phyloP scores from a whole-genome alignment of 2,329 filamentous ascomycete genomes.

The Sarocladium oryzae region DNA sequence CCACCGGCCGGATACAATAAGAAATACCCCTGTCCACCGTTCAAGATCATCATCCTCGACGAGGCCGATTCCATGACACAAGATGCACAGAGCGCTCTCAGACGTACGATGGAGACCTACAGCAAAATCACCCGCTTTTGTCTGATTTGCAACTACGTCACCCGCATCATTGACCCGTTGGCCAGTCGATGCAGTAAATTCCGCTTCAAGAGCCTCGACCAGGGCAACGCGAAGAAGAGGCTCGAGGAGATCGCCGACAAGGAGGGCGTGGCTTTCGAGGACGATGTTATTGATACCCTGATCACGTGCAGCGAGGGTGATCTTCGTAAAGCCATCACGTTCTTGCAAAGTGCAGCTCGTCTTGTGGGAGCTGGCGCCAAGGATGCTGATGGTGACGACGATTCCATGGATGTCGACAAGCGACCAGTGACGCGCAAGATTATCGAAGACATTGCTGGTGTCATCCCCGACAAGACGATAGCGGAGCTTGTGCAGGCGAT shows the following conservation, averaged over 20 bases:
- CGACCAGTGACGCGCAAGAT: conserved; percentile 66
- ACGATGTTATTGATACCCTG: conserved; percentile 75
- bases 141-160: conserved; percentile 97
- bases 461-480: conserved; percentile 74
- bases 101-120: conserved; percentile 98
- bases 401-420: conserved; percentile 55
- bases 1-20: conserved; percentile 60
- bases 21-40: conserved; percentile 87
- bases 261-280: conserved; percentile 70
- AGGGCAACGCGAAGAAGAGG: conserved; percentile 71
- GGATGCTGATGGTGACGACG: conserved; percentile 49
- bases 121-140: conserved; percentile 95
- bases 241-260: conserved; percentile 75
- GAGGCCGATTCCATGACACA: conserved; percentile 99
- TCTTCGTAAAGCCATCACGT: conserved; percentile 92
- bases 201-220: conserved; percentile 91
- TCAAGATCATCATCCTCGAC: conserved; percentile 98
- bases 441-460: conserved; percentile 92
- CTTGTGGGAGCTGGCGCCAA: conserved; percentile 64
- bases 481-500: conserved; percentile 66
- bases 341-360: conserved; percentile 86
- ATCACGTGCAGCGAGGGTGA: conserved; percentile 90
- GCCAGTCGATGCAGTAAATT: conserved; percentile 95
- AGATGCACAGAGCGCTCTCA: conserved; percentile 87
- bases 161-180: conserved; percentile 92